Base-by-base conservation (phyloP, 805 yeast species). In the Candida jianshihensis region DNA sequence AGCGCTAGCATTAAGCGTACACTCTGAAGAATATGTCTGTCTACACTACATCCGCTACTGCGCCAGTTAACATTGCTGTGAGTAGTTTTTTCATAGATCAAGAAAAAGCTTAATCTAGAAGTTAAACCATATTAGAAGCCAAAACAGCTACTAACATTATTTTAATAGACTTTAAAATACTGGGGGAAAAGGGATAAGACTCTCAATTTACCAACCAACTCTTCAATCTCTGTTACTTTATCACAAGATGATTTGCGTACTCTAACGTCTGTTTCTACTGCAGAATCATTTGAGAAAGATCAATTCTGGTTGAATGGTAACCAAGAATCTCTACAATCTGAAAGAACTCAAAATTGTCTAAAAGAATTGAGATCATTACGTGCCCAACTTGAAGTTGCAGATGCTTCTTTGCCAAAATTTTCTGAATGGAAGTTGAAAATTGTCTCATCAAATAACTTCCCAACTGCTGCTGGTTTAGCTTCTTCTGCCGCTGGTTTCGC, bases 401-500 rank as follows among this genome's bases (percentile, higher is more conserved):
- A 85, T 53, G 26, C 68, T 0, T 41, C 63, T 1, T 61, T 81
- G 44, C 85, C 89, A 28, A 69, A 66, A 51, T 66, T 88, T 40
- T 73, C 90, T 22, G 51, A 65, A 15, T 77, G 73, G 73, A 70
- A 72, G 35, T 67, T 92, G 39, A 86, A 80, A 51, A 83, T 92
- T 48, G 95, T 86, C 12, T 80, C 94, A 19, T 95, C 87, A 56
- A 92, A 92, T 67, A 92, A 92, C 64, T 92, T 92, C 71, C 99
- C 99, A 35, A 92, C 99, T 19, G 98, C 98, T 22, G 98, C 98
- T 6, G 98, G 98, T 3, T 72, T 92, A 49, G 98, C 98, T 0
- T 87, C 96, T 1, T 83, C 95, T 5, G 98, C 98, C 12, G 97
- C 98, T 9, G 99, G 99, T 0, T 90, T 88, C 61, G 96, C 98